Evolutionary conservation across 176 grass and related monocot genomes (phyloP), one percentile per base, ranked within the genome.

Genomic region (Oropetium thomaeum): DNA sequence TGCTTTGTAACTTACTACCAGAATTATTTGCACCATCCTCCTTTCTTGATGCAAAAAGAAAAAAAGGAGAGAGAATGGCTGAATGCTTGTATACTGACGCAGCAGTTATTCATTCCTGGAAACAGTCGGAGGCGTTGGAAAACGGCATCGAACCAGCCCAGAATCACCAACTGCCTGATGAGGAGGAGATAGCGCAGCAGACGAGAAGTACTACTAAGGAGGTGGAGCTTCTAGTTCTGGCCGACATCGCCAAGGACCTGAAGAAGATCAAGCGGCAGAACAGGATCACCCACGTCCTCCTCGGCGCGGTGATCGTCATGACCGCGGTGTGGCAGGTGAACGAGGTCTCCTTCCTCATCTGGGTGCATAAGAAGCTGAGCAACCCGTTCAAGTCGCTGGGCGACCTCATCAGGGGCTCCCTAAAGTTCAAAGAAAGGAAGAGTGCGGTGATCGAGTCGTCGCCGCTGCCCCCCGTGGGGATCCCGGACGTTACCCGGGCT

Each of bases 231-330:
- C n/a, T n/a, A n/a, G n/a, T n/a, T n/a, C n/a, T 74, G 5, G 62
- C 62, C 8, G 34, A 74, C 16, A 30, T 83, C 20, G 62, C 80
- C 7, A 88, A 47, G 16, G 86, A 83, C 69, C 69, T 88, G 75
- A 8, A 25, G 69, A 83, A 69, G 13, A 88, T 83, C 80, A 88
- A 83, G 80, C 54, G 75, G 69, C 86, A 88, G 86, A 88, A 88
- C 86, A 68, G 10, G 80, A 62, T 88, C 42, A 88, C 86, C 15
- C 86, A 83, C 86, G 33, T 83, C n/a, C 80, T 88, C 8, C 80
- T 88, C 34, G 80, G 80, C n/a, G 23, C 69, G 1, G 63, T 83
- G 35, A 83, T 88, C 9, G 62, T 88, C 12, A 28, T 88, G 75
- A 83, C 81, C 1, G 86, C 80, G 10, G 75, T 62, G 75, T 83